Base-by-base conservation (phyloP, 257 asterid genomes). In the Jasminum sambac region DNA sequence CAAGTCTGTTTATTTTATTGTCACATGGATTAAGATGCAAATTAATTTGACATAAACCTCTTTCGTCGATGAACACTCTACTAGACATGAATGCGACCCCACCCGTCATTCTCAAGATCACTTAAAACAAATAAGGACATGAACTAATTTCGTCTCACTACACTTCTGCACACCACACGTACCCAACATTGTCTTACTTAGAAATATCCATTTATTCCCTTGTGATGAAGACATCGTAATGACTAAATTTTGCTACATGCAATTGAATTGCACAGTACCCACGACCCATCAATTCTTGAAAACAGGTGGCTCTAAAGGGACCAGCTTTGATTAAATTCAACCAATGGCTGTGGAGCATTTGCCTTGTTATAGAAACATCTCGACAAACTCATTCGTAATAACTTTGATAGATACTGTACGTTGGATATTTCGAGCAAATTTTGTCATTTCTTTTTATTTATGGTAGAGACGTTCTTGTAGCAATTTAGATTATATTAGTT, bases 301-400 rank as follows among this genome's bases (percentile, higher is more conserved):
- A 25, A 26, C 74, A 42, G 14, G 62, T 42, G 68, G 74, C 68
- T 61, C 23, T 30, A 16, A 19, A 38, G 48, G 48, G 39, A 60
- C 13, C 62, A 61, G 16, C 43, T 70, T 42, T 55, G 5, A 55
- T 23, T 19, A 26, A 23, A 55, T 9, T 19, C 36, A 16, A 23
- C 62, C 62, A 23, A 55, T 55, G 36, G 62, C 62, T 17, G 36
- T 55, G 62, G n/a, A 55, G 62, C 62, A 55, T 21, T 23, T 55
- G 36, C 62, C 62, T 23, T 10, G 36, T 23, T 10, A 4, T 55
- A 10, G 7, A 21, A 23, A 55, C 62, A 21, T 55, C 62, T 55
- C 36, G 36, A 55, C 62, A 19, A 3, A 3, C 26, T 23, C 7
- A 9, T 23, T 19, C 36, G 1, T 55, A 23, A 55, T 55, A 4